These are phyloP conservation scores for Eutrema yunnanense DNA, from an alignment of 345 rosid genomes.

Conservation along the genomic window DNA sequence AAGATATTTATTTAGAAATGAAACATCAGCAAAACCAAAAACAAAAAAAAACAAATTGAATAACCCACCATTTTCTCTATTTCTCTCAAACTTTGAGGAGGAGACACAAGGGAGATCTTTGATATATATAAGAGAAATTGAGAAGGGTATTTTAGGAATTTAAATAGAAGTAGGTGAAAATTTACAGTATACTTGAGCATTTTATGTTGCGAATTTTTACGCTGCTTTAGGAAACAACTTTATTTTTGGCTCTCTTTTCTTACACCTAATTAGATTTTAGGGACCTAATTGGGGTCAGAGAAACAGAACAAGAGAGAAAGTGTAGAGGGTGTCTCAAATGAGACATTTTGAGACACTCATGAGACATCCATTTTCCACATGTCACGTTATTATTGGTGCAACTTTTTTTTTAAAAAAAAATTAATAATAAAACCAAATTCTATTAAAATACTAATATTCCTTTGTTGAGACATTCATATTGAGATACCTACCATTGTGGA, in stretches of 20 bases:
- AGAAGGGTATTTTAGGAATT: slow-evolving; percentile 20
- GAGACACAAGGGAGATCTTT: not conserved
- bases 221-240: not conserved
- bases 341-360: too few relatives aligned
- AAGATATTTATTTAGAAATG: not conserved
- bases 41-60: not conserved
- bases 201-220: not conserved
- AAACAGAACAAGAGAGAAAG: too few relatives aligned
- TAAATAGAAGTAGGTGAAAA: slow-evolving; percentile 14
- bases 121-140: slow-evolving; percentile 22
- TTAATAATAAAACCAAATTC: too few relatives aligned
- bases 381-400: too few relatives aligned
- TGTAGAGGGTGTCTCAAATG: too few relatives aligned
- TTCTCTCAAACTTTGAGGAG: not conserved
- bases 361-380: too few relatives aligned
- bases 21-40: not conserved
- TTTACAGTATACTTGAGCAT: not conserved
- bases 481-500: too few relatives aligned
- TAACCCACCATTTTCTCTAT: slow-evolving; percentile 45
- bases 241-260: not conserved
- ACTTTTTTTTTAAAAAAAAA: too few relatives aligned
- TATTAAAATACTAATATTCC: too few relatives aligned
- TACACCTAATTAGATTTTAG: not conserved
- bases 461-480: too few relatives aligned
- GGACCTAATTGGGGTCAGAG: too few relatives aligned